Base-by-base conservation (phyloP, 768 basidiomycete species). In the Lactarius indigo region DNA sequence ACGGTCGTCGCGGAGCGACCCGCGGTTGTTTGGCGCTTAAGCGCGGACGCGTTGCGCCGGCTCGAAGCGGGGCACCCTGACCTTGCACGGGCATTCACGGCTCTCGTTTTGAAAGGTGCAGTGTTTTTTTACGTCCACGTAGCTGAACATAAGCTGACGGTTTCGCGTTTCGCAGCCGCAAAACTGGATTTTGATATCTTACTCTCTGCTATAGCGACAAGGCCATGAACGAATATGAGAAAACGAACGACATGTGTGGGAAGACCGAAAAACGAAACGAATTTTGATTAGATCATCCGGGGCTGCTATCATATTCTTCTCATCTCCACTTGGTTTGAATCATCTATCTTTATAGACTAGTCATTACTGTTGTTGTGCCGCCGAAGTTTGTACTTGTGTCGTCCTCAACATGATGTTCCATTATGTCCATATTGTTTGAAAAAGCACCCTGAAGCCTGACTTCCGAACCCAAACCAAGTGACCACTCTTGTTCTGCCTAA, bases 11-110 rank as follows among this genome's bases (percentile, higher is more conserved):
- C 90, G 3, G 96, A 98, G 76, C 81, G 86, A 5, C 82, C 87
- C 9, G 88, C 86, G 8, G 84, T 89, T 17, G 70, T 98, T 59
- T 99, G 96, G 96, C 89, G 84, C 76, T 77, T 98, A 55, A 86
- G 85, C 66, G 78, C 74, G 3, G 81, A 82, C 60, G 82, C 80
- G 57, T 76, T 97, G 72, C 79, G 80, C 44, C 73, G 77, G 69
- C 73, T 99, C 70, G 90, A 94, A 74, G 75, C 74, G 37, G 91
- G 92, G 57, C 77, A 87, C 61, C 88, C 92, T 0, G 81, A 81
- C 59, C 72, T 91, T 60, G 87, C 89, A n/a, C 79, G 83, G 65
- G 76, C 73, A 44, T 92, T 94, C 70, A 81, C 87, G 63, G 81
- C 83, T 71, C 76, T 92, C 41, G 85, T 93, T 54, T 76, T 94